Percentiles rank a stretch among this genome's conserved stretches.
Conservation (phyloP, 306 rosid genomes). For the Inga oerstediana region DNA sequence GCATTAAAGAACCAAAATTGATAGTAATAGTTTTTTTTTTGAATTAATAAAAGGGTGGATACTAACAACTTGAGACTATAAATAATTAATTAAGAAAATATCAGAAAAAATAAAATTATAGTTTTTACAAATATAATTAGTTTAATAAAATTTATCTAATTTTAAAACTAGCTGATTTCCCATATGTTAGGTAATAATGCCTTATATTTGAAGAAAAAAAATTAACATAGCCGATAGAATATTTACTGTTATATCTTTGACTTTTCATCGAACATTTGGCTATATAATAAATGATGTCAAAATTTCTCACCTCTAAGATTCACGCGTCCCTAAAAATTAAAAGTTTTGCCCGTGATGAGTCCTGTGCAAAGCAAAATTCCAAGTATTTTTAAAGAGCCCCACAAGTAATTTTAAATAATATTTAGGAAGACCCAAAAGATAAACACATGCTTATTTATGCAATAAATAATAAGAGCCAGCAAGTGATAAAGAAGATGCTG, state of each 20-base stretch:
- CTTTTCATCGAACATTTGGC: not conserved
- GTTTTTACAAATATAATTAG: too few relatives aligned
- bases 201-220: too few relatives aligned
- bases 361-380: constrained; percentile 37
- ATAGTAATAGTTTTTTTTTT: too few relatives aligned
- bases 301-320: not conserved
- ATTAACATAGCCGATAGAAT: too few relatives aligned
- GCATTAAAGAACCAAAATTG: too few relatives aligned
- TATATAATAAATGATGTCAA: not conserved
- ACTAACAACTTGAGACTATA: too few relatives aligned
- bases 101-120: too few relatives aligned
- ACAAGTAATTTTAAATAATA: constrained; percentile 6
- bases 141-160: too few relatives aligned
- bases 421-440: constrained; percentile 25
- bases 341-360: constrained; percentile 30
- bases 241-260: not conserved
- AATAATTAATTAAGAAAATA: too few relatives aligned
- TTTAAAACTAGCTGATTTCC: too few relatives aligned
- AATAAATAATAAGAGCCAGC: not conserved
- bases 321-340: not conserved
- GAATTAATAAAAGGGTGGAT: too few relatives aligned
- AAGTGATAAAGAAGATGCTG: constrained; percentile 35
- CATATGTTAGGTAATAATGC: too few relatives aligned
- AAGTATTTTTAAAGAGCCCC: constrained; percentile 30
- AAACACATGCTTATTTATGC: constrained; percentile 4